phyloP scores from a whole-genome alignment of 225 moss, liverwort and hornwort genomes.

The Lunularia cruciata region DNA sequence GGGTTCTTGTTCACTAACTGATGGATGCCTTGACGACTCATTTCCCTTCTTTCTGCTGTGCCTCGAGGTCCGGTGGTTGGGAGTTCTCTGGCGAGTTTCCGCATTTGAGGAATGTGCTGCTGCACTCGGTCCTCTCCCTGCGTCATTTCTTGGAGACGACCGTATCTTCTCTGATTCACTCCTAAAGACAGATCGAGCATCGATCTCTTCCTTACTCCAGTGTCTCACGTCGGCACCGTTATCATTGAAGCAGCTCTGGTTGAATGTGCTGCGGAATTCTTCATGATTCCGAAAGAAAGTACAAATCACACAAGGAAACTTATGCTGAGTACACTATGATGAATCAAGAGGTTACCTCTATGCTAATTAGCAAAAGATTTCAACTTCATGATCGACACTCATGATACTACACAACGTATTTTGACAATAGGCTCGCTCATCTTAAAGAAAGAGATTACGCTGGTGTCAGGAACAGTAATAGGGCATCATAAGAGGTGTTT shows the following conservation, averaged over 20 bases:
- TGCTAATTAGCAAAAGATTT: no score
- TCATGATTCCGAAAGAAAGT: no score
- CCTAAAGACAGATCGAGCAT: conserved; percentile 14
- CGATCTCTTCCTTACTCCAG: conserved; percentile 31
- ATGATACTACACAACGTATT: no score
- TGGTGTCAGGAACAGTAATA: no score
- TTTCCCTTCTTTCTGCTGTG: conserved; percentile 24
- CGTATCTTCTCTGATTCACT: conserved; percentile 12
- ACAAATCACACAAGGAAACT: background rate
- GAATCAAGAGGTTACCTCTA: no score
- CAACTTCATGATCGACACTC: no score
- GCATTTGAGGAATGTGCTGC: conserved; percentile 12
- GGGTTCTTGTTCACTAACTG: conserved; percentile 19
- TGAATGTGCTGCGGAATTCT: conserved; percentile 25
- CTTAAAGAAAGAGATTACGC: no score
- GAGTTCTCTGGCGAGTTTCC: conserved; percentile 9
- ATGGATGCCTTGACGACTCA: background rate
- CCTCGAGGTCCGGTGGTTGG: conserved; percentile 18
- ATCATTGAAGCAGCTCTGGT: conserved; percentile 20
- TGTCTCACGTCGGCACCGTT: conserved; percentile 11
- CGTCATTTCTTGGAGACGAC: conserved; percentile 19
- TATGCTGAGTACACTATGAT: no score
- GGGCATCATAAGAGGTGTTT: no score
- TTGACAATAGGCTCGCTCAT: no score
- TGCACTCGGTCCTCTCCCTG: conserved; percentile 7